A percentile compares a stretch with the other conserved stretches of the same genome.
These are phyloP conservation scores for Allantophomopsis cytisporea DNA, from an alignment of 2,329 filamentous ascomycete genomes.

Conservation along the genomic window DNA sequence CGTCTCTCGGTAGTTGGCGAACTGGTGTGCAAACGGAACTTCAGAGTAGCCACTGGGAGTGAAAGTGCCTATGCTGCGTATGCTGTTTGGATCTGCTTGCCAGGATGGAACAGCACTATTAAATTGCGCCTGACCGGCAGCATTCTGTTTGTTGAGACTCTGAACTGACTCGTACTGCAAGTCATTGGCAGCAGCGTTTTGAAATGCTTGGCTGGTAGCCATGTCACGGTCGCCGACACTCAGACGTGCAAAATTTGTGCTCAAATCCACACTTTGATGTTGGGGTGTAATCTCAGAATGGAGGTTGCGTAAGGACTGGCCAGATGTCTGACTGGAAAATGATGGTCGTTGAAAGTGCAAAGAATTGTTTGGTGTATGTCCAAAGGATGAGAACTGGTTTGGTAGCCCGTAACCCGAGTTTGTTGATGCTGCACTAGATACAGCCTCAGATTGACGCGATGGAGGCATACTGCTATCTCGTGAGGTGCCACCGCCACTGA, in stretches of 20 bases:
- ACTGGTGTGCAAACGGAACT: conserved; percentile 14
- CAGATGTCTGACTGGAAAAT: conserved; percentile 25
- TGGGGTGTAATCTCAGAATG: too few species aligned
- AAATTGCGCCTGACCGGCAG: too few species aligned
- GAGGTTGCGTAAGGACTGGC: too few species aligned
- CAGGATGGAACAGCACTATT: too few species aligned
- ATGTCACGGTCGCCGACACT: background rate
- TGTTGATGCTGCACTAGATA: conserved; percentile 9
- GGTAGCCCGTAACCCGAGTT: conserved; percentile 7
- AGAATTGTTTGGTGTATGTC: conserved; percentile 29
- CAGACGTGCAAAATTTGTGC: conserved; percentile 1
- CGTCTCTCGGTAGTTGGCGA: conserved; percentile 8
- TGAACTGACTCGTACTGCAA: too few species aligned
- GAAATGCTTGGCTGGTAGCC: too few species aligned
- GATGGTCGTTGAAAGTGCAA: conserved; percentile 32
- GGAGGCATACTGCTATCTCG: conserved; percentile 41
- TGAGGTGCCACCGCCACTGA: conserved; percentile 27
- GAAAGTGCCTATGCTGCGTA: background rate
- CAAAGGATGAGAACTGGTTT: conserved; percentile 8
- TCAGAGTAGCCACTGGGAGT: background rate
- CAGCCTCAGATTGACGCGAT: conserved; percentile 37
- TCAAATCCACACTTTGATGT: conserved; percentile 8
- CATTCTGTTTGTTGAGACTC: too few species aligned
- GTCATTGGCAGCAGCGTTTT: too few species aligned
- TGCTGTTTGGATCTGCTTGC: too few species aligned